phyloP scores from a whole-genome alignment of 768 basidiomycete species.

The Lentinula sp. region DNA sequence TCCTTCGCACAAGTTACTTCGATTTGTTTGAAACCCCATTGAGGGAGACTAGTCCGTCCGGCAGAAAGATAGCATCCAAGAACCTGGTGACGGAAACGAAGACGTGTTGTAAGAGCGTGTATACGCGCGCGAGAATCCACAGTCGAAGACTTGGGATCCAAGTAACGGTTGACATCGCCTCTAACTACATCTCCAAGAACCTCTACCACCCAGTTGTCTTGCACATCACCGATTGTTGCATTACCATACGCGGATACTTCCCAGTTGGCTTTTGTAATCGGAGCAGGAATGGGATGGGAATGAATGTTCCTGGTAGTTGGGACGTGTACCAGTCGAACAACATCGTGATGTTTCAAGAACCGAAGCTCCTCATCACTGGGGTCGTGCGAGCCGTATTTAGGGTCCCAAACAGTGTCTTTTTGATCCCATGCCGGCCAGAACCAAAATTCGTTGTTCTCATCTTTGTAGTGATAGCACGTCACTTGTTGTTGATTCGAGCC shows the following conservation, averaged over 20 bases:
- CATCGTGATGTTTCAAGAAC: slow-evolving; percentile 71
- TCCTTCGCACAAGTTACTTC: slow-evolving; percentile 93
- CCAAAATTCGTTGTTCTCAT: slow-evolving; percentile 91
- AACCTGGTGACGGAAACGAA: slow-evolving; percentile 74
- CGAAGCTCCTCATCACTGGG: slow-evolving; percentile 56
- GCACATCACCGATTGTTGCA: slow-evolving; percentile 74
- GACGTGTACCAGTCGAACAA: slow-evolving; percentile 74
- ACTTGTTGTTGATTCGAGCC: slow-evolving; percentile 95
- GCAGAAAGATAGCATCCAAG: slow-evolving; percentile 88
- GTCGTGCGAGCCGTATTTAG: slow-evolving; percentile 39
- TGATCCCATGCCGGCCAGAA: slow-evolving; percentile 78
- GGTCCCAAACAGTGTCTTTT: slow-evolving; percentile 16
- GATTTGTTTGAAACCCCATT: slow-evolving; percentile 99
- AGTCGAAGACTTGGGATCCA: neutral
- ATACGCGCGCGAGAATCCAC: slow-evolving; percentile 53
- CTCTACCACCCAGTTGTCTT: slow-evolving; percentile 91
- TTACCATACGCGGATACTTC: slow-evolving; percentile 97
- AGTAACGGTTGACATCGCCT: slow-evolving; percentile 4
- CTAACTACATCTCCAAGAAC: slow-evolving; percentile 77
- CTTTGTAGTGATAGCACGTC: slow-evolving; percentile 99
- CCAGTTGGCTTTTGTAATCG: slow-evolving; percentile 80
- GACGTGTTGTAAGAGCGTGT: slow-evolving; percentile 84
- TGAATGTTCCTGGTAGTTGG: slow-evolving; percentile 89
- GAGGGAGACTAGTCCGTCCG: slow-evolving; percentile 82
- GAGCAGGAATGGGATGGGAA: slow-evolving; percentile 84